Evolutionary conservation across 2,329 filamentous ascomycete species (phyloP).

Genomic region (Zalaria sp.): DNA sequence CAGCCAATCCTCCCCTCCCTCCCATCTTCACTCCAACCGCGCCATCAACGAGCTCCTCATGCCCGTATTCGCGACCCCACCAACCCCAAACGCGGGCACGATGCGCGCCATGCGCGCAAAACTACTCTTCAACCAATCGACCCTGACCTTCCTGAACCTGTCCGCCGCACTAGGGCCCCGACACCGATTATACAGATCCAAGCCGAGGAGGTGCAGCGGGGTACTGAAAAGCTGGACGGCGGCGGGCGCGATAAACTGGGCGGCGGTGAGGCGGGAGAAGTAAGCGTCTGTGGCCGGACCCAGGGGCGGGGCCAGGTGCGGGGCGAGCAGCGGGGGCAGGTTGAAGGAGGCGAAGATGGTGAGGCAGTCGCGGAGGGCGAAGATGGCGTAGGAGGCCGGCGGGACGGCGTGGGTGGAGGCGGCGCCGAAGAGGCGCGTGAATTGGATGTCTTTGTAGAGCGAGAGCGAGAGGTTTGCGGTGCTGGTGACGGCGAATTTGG

Average conservation of each 20-base stretch:
- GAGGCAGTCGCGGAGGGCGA: constrained; percentile 68
- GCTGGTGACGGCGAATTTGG: constrained; percentile 71
- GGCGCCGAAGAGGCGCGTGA: constrained; percentile 69
- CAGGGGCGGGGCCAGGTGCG: constrained; percentile 37
- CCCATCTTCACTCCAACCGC: too few species aligned
- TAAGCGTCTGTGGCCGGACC: constrained; percentile 35
- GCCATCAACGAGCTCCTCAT: constrained; percentile 51
- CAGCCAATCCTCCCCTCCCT: too few species aligned
- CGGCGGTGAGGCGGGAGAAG: constrained; percentile 34
- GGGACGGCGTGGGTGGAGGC: constrained; percentile 43
- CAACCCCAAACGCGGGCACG: constrained; percentile 76
- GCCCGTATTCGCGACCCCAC: constrained; percentile 71
- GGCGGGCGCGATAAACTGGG: constrained; percentile 71
- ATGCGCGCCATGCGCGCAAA: constrained; percentile 70
- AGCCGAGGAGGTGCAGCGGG: constrained; percentile 68
- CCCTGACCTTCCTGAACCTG: constrained; percentile 51
- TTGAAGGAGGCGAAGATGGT: constrained; percentile 93
- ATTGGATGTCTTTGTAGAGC: constrained; percentile 80
- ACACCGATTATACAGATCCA: constrained; percentile 72
- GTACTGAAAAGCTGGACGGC: constrained; percentile 67
- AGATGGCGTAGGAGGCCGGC: constrained; percentile 58
- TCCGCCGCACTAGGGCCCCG: constrained; percentile 37
- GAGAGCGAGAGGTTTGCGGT: constrained; percentile 74
- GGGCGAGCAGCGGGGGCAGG: constrained; percentile 64
- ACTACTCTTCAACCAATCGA: constrained; percentile 63